These are phyloP conservation scores for Neodidymelliopsis sp. DNA, from an alignment of 2,329 filamentous ascomycete species.

Conservation along the genomic window DNA sequence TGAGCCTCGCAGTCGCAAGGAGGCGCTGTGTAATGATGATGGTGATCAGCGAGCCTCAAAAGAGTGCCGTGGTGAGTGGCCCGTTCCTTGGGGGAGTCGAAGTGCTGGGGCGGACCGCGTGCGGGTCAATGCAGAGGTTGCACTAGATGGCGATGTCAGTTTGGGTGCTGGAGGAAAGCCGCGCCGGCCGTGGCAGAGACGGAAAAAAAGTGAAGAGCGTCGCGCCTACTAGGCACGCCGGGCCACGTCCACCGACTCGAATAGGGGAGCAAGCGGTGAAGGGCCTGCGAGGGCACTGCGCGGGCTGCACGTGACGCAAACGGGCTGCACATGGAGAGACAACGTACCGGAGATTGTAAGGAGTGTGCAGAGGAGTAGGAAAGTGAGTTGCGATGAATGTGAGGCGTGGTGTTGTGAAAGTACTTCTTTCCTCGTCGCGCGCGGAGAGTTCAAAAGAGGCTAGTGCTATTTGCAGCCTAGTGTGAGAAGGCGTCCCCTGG, in stretches of 20 bases:
- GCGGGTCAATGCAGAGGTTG: slow-evolving; percentile 50
- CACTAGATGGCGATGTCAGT: slow-evolving; percentile 45
- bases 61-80: slow-evolving; percentile 35
- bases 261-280: slow-evolving; percentile 47
- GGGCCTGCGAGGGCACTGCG: slow-evolving; percentile 30
- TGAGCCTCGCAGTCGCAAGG: slow-evolving; percentile 33
- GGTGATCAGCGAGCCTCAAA: slow-evolving; percentile 29
- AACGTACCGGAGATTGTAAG: slow-evolving; percentile 45
- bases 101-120: slow-evolving; percentile 45
- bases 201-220: slow-evolving; percentile 22
- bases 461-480: slow-evolving; percentile 18
- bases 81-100: slow-evolving; percentile 38
- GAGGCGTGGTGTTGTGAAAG: slow-evolving; percentile 43
- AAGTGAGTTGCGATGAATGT: slow-evolving; percentile 40
- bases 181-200: slow-evolving; percentile 21
- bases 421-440: slow-evolving; percentile 48
- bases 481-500: slow-evolving; percentile 11
- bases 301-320: slow-evolving; percentile 28
- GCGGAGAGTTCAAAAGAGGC: slow-evolving; percentile 41
- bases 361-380: slow-evolving; percentile 31
- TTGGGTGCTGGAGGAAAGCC: slow-evolving; percentile 28
- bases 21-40: slow-evolving; percentile 34
- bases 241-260: slow-evolving; percentile 38
- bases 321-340: slow-evolving; percentile 19
- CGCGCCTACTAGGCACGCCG: slow-evolving; percentile 40